These are phyloP conservation scores for Euphorbia schlechtendalii DNA, from an alignment of 441 rosid species.

Conservation along the genomic window DNA sequence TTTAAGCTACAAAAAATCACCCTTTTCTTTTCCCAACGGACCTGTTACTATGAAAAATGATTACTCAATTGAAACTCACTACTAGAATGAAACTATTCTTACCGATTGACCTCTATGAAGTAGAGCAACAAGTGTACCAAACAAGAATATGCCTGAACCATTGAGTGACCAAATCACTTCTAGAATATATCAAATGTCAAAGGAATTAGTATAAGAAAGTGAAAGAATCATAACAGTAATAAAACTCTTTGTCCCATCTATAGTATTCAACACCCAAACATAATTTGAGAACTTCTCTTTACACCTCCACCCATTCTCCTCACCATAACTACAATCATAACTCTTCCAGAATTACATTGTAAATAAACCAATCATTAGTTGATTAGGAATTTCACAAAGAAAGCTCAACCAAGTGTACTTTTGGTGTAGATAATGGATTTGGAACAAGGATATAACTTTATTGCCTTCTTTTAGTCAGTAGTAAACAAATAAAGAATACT, in stretches of 20 bases:
- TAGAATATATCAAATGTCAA: conserved; percentile 9
- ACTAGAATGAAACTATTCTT: conserved; percentile 25
- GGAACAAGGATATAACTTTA: neutral
- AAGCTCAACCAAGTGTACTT: conserved; percentile 4
- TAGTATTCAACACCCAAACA: conserved; percentile 97
- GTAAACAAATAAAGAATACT: too few species aligned
- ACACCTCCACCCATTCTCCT: conserved; percentile 97
- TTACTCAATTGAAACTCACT: too few species aligned
- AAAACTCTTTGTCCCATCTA: conserved; percentile 96
- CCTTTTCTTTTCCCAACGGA: neutral
- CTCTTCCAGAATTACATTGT: conserved; percentile 14
- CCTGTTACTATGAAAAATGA: too few species aligned
- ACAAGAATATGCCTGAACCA: conserved; percentile 80
- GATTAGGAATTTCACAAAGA: neutral
- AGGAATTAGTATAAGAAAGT: neutral
- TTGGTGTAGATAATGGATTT: neutral
- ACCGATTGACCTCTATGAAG: conserved; percentile 79
- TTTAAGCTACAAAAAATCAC: neutral
- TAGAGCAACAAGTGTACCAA: conserved; percentile 91
- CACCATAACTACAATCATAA: conserved; percentile 66
- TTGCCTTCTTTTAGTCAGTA: neutral
- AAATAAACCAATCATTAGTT: neutral
- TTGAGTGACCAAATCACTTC: conserved; percentile 11
- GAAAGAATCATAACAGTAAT: conserved; percentile 55
- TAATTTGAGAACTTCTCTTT: conserved; percentile 65